Evolutionary conservation across 2,329 filamentous ascomycete species (phyloP), one percentile per base, ranked within the genome.

Genomic region (Phyllosticta capitalensis): DNA sequence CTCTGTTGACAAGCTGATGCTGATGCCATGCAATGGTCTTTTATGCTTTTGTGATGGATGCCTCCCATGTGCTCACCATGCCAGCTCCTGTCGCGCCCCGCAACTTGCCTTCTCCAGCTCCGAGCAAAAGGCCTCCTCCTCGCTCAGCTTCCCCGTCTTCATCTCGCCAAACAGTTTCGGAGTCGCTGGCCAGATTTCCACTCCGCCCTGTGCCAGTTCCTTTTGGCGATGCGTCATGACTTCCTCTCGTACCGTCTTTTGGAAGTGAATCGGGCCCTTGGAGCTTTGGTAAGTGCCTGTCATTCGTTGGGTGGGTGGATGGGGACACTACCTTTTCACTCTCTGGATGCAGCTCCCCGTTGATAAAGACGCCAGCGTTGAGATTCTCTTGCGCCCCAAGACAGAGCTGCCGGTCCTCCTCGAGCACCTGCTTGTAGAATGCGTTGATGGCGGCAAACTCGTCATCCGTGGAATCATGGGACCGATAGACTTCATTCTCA

Each of bases 401-500:
- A 72, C 83, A 86, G 24, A 87, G 79, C 9, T 79, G 75, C 66
- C 86, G 86, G 73, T 87, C 84, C 69, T 87, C 84, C 1, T 77
- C 76, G 80, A 86, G 82, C 69, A 87, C 79, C 48, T 81, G 79
- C 70, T 82, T 83, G 74, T 85, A 86, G 65, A 86, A 81, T 52
- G 80, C 71, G 68, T 77, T 79, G 69, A 86, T 82, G 56, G 75
- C 70, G 14, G 76, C 70, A 67, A 86, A 86, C 61, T 84, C 79
- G 24, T 79, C 79, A 17, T 85, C 79, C n/a, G 75, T 76, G 3
- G 82, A 79, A 67, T 81, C 72, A 67, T 81, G 83, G 76, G 86
- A 82, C 61, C 81, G 77, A 75, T 79, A 86, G 55, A 86, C 79
- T 67, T 87, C 81, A 69, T 86, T 86, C 60, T 76, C 75, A 80